Evolutionary conservation across 257 asterid species (phyloP), one percentile per base, ranked within the genome.

Genomic region (Solanum etuberosum): DNA sequence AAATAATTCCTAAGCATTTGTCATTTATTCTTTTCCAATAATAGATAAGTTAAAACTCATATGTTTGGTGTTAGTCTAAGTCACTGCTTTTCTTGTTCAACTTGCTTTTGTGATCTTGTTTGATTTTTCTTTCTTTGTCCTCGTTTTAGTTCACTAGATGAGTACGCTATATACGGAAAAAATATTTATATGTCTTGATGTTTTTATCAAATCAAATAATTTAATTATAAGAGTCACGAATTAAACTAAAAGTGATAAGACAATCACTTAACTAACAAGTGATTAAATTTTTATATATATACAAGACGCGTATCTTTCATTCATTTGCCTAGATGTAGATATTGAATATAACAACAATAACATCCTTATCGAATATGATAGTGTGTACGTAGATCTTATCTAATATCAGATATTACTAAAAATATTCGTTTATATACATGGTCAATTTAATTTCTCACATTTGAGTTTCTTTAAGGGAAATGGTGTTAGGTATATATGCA

Each of bases 11-110:
- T 42, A 42, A 25, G 14, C 37, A 42, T 14, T 77, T 42, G 7
- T 42, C 83, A 14, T 40, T 42, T 27, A 25, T 25, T 7, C 9
- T 14, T 77, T 7, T 42, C 37, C n/a, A n/a, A 46, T 38, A 6
- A 21, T 76, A 76, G 34, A 76, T 76, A 74, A 76, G 35, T 76
- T 76, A 76, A 76, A 76, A 76, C n/a, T 77, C 57, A n/a, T 42
- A 77, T 29, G n/a, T 77, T 42, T 25, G 13, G 84, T 77, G 84
- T 77, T 42, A 25, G 84, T 77, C 84, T 34, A 42, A 77, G 25
- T 42, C 63, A 77, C 61, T 77, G 63, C 63, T 77, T 77, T 77
- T 77, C 83, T 77, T 77, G 61, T 42, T 77, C 84, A 2, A 15
- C 65, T 43, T 43, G 38, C 65, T 78, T 43, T 78, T 43, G 63